Evolutionary conservation across 768 basidiomycete species (phyloP), one percentile per base, ranked within the genome.

Genomic region (Suillus weaverae): DNA sequence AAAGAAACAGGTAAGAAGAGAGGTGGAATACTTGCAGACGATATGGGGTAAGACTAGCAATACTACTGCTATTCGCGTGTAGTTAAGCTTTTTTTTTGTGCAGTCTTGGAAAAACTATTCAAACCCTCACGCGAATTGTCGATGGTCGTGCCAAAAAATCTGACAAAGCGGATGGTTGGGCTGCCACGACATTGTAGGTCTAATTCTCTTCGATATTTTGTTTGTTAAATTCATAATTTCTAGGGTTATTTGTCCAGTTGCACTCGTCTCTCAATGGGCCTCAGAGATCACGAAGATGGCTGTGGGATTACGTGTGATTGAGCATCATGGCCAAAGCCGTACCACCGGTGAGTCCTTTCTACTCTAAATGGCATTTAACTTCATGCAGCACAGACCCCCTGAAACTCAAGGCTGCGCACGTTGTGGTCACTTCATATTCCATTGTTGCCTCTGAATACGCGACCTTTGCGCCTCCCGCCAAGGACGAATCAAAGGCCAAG

Each of bases 1-100:
- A 84, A 96, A 22, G 97, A 99, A 76, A 75, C 82, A 9, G 88
- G 86, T 38, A 93, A 92, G 76, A 87, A 89, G 69, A 80, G 71
- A 8, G 96, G 97, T 1, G 97, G 97, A 0, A 95, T 98, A 68
- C 79, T 97, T 16, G 95, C 95, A 5, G 95, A 98, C 73, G 92
- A 92, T 71, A 93, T 93, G 90, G 92, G 91, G 91, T 90, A 70
- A 57, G 81, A 69, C 26, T 1, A 13, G 4, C 53, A 20, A 14
- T 66, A 39, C 65, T 51, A 30, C 18, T 30, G 3, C 20, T 20
- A 32, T 20, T 59, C 26, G 26, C 30, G 18, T 30, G 26, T 41
- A 41, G 3, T 41, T 14, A 59, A 20, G 5, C 11, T 11, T 50
- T 38, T 51, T 35, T n/a, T 46, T 60, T 66, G 39, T 22, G 7